Conservation (phyloP, 495 filamentous ascomycete species). For the Podospora anserina region DNA sequence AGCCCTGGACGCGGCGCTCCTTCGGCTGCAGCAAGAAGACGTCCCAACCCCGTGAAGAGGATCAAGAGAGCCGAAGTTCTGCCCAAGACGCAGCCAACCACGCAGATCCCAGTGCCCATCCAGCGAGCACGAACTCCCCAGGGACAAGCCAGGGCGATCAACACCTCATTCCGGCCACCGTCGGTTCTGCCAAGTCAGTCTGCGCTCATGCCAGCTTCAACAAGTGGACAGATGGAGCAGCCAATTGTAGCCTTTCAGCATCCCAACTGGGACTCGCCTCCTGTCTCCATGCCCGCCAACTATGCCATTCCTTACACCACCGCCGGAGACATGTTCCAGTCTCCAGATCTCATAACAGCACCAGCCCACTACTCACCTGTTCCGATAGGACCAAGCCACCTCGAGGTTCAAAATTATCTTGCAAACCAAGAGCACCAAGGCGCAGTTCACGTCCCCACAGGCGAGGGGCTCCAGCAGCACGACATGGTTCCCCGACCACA, state of each 20-base stretch:
- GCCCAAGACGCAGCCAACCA: slow-evolving; percentile 19
- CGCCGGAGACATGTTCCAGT: slow-evolving; percentile 19
- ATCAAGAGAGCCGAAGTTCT: slow-evolving; percentile 22
- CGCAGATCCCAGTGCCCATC: slow-evolving; percentile 25
- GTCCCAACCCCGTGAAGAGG: slow-evolving; percentile 20
- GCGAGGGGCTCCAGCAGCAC: slow-evolving; percentile 11
- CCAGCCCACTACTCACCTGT: slow-evolving; percentile 21
- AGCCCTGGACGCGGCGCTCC: background rate
- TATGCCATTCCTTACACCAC: slow-evolving; percentile 24
- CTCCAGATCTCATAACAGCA: slow-evolving; percentile 10
- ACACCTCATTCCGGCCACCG: slow-evolving; percentile 7
- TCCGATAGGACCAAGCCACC: slow-evolving; percentile 10
- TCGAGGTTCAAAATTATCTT: slow-evolving; percentile 18
- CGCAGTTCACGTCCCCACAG: slow-evolving; percentile 2
- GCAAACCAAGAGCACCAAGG: slow-evolving; percentile 14
- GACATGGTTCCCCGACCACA: slow-evolving; percentile 14
- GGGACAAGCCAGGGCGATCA: slow-evolving; percentile 6
- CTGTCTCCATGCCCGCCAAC: slow-evolving; percentile 15
- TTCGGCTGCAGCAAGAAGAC: slow-evolving; percentile 14
- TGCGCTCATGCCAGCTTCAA: slow-evolving; percentile 9
- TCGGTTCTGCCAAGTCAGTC: slow-evolving; percentile 19
- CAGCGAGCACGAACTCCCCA: slow-evolving; percentile 24
- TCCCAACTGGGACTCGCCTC: slow-evolving; percentile 17
- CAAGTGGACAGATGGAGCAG: slow-evolving; percentile 14
- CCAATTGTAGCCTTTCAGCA: slow-evolving; percentile 14